Percentiles rank a stretch among this genome's conserved stretches.
These are phyloP conservation scores for Pistacia integerrima DNA, from an alignment of 345 rosid genomes.

Conservation along the genomic window DNA sequence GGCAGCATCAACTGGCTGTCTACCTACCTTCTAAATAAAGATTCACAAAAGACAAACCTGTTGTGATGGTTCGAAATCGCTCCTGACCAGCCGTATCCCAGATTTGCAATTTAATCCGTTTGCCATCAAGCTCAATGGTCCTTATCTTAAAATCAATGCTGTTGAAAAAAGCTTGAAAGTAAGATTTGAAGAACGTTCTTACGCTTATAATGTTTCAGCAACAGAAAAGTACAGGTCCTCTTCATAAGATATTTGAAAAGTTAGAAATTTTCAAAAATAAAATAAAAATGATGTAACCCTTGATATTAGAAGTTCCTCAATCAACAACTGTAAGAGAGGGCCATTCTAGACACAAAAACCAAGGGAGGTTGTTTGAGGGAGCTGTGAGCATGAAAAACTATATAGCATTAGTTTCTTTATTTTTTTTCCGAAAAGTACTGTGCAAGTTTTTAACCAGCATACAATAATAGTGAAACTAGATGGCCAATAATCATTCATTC, in stretches of 20 bases:
- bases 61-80: slow-evolving; percentile 88
- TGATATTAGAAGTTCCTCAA: background rate
- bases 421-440: background rate
- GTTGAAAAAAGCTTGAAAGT: slow-evolving; percentile 16
- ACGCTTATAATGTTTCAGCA: slow-evolving; percentile 8
- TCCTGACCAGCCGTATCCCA: slow-evolving; percentile 99
- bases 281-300: background rate
- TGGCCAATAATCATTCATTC: background rate
- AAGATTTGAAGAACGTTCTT: background rate
- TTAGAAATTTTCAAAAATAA: background rate
- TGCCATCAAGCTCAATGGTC: slow-evolving; percentile 94
- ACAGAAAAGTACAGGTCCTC: background rate
- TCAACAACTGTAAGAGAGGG: background rate
- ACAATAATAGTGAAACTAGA: background rate
- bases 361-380: slow-evolving; percentile 9
- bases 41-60: slow-evolving; percentile 44
- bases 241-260: background rate
- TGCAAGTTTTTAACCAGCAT: background rate
- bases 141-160: slow-evolving; percentile 96
- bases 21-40: background rate
- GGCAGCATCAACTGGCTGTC: background rate
- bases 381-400: background rate
- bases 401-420: background rate
- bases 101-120: slow-evolving; percentile 86
- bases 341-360: background rate